Evolutionary conservation across 805 yeast species (phyloP).

Genomic region (Blastobotrys mokoenaii): DNA sequence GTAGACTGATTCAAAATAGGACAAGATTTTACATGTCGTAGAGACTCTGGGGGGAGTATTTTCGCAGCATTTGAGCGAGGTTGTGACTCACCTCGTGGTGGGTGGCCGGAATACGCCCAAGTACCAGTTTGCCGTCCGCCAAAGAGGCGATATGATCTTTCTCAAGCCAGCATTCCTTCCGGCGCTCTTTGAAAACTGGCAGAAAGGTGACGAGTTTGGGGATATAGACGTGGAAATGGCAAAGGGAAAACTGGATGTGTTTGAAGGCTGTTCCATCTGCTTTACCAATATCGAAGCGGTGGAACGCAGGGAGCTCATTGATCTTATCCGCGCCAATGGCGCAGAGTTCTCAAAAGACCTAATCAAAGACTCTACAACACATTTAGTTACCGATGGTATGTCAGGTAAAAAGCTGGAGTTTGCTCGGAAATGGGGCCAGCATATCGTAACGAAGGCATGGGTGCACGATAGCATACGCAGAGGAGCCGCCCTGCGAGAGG

Average conservation of each 20-base stretch:
- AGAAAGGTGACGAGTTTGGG: slow-evolving; percentile 36
- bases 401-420: slow-evolving; percentile 29
- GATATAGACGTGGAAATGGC: slow-evolving; percentile 21
- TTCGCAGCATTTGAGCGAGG: slow-evolving; percentile 41
- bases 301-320: slow-evolving; percentile 20
- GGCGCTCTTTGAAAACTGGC: slow-evolving; percentile 44
- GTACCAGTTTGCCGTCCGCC: slow-evolving; percentile 40
- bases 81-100: slow-evolving; percentile 44
- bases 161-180: slow-evolving; percentile 40
- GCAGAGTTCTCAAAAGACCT: slow-evolving; percentile 26
- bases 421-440: slow-evolving; percentile 34
- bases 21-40: slow-evolving; percentile 30
- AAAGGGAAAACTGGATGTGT: slow-evolving; percentile 18
- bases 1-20: slow-evolving; percentile 5
- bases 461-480: slow-evolving; percentile 33
- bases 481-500: slow-evolving; percentile 33
- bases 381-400: slow-evolving; percentile 25
- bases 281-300: slow-evolving; percentile 30
- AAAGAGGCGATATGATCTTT: slow-evolving; percentile 45
- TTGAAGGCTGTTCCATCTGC: slow-evolving; percentile 30
- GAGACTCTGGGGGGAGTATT: slow-evolving; percentile 40
- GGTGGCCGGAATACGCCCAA: slow-evolving; percentile 46
- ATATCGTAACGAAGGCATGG: slow-evolving; percentile 39
- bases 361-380: slow-evolving; percentile 18
- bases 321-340: slow-evolving; percentile 26